Conservation (phyloP, 495 filamentous ascomycete genomes). For the Daldinia loculata region DNA sequence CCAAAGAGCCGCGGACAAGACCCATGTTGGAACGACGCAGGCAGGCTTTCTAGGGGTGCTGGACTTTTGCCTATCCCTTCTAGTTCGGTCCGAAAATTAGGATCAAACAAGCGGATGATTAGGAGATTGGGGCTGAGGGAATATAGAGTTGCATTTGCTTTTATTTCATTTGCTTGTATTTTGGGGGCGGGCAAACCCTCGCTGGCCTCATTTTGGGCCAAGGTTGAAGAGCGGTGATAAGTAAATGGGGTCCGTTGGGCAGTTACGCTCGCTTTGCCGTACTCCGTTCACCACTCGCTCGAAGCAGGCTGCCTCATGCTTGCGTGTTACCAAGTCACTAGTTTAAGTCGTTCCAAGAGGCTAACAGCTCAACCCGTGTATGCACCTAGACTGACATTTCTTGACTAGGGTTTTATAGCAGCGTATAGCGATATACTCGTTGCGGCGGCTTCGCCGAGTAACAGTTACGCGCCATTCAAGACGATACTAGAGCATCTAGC, state of each 20-base stretch:
- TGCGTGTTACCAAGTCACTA: constrained; percentile 6
- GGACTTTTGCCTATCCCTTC: constrained; percentile 6
- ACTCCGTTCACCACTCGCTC: constrained; percentile 14
- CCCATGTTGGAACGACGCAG: neutral
- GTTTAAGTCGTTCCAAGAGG: neutral
- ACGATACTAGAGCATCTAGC: constrained; percentile 56
- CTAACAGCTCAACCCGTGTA: constrained; percentile 23
- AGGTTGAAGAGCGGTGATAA: constrained; percentile 8
- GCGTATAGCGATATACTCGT: constrained; percentile 63
- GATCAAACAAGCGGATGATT: constrained; percentile 5
- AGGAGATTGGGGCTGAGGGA: constrained; percentile 10
- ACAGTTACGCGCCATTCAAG: constrained; percentile 50
- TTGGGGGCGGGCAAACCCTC: constrained; percentile 19
- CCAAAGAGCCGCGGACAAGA: neutral
- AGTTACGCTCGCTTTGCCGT: constrained; percentile 19
- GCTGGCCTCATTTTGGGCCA: constrained; percentile 6
- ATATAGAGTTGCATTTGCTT: neutral
- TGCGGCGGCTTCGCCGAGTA: constrained; percentile 46
- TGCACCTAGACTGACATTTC: constrained; percentile 23
- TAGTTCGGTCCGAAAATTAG: constrained; percentile 13
- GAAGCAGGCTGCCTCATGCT: constrained; percentile 8
- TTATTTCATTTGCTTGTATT: constrained; percentile 10
- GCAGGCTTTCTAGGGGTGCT: neutral
- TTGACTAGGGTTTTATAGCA: constrained; percentile 57
- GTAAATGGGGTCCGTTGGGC: constrained; percentile 32